These are phyloP conservation scores for Zymoseptoria passerinii DNA, from an alignment of 2,329 filamentous ascomycete genomes.

Conservation along the genomic window DNA sequence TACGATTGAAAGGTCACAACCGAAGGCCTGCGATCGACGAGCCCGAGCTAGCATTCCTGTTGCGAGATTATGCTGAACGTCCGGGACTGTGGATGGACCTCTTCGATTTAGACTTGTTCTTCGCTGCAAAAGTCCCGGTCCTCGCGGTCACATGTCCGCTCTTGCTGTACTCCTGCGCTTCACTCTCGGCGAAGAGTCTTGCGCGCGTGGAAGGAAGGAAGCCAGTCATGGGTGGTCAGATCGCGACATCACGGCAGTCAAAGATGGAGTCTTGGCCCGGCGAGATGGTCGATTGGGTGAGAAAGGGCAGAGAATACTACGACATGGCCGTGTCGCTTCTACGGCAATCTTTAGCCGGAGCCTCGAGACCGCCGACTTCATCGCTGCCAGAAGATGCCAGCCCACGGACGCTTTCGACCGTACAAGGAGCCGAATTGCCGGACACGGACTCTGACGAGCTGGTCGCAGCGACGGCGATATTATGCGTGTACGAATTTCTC, in stretches of 20 bases:
- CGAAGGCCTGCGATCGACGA: constrained; percentile 22
- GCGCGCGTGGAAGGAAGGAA: constrained; percentile 47
- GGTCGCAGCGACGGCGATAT: constrained; percentile 56
- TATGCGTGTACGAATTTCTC: constrained; percentile 61
- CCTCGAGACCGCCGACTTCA: constrained; percentile 18
- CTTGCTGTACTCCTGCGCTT: constrained; percentile 48
- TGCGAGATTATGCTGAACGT: constrained; percentile 52
- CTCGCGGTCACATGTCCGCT: constrained; percentile 44
- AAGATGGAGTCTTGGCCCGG: constrained; percentile 44
- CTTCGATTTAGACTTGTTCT: constrained; percentile 52
- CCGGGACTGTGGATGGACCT: constrained; percentile 52
- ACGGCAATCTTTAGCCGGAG: constrained; percentile 26
- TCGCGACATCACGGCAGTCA: constrained; percentile 8
- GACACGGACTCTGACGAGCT: constrained; percentile 50
- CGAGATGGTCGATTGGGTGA: constrained; percentile 41
- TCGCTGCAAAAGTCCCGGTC: constrained; percentile 52
- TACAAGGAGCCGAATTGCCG: constrained; percentile 21
- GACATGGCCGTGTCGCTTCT: constrained; percentile 36
- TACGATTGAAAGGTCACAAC: constrained; percentile 22
- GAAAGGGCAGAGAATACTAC: constrained; percentile 53
- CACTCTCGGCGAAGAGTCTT: constrained; percentile 54
- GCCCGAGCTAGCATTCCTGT: constrained; percentile 43
- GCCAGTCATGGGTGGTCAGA: constrained; percentile 41
- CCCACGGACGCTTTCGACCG: constrained; percentile 12
- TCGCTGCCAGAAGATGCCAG: constrained; percentile 21